Evolutionary conservation across 2,329 filamentous ascomycete genomes (phyloP).

Genomic region (Fusarium sororula): DNA sequence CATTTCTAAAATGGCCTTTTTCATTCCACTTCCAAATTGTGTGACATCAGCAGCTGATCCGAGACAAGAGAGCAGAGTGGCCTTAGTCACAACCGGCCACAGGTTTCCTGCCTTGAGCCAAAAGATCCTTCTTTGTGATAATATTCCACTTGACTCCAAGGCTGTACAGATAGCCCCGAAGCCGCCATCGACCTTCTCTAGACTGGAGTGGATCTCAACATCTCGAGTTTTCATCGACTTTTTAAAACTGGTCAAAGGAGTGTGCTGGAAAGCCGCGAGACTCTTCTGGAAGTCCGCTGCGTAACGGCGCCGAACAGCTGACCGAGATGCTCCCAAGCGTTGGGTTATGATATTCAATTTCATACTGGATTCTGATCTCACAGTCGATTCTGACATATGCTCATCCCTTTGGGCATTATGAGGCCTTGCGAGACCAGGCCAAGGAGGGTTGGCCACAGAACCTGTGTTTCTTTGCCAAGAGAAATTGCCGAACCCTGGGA

Average conservation of each 20-base stretch:
- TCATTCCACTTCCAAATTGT: constrained; percentile 37
- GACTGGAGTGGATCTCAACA: not conserved
- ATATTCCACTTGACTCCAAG: constrained; percentile 7
- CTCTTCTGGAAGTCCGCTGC: constrained; percentile 34
- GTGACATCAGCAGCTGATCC: constrained; percentile 19
- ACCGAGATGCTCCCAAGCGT: constrained; percentile 18
- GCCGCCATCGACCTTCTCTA: not conserved
- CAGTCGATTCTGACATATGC: not conserved
- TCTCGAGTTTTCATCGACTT: not conserved
- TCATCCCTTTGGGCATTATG: not conserved
- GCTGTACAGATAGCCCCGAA: constrained; percentile 19
- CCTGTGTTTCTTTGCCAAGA: constrained; percentile 1
- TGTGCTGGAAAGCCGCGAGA: constrained; percentile 27
- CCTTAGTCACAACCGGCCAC: constrained; percentile 38
- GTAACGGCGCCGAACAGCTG: constrained; percentile 30
- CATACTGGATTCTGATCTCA: not conserved
- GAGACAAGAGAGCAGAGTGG: constrained; percentile 25
- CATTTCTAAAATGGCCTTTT: constrained; percentile 26
- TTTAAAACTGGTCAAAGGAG: not conserved
- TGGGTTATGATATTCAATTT: constrained; percentile 18
- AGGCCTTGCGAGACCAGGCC: not conserved
- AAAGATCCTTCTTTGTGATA: constrained; percentile 20
- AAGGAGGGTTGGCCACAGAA: not conserved
- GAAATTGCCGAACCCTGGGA: not conserved
- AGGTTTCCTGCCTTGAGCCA: constrained; percentile 39